Percentiles rank a stretch among this genome's conserved stretches.
Evolutionary conservation across 352 stramenopile genomes (phyloP).

Genomic region (Pythium pyrilobum): DNA sequence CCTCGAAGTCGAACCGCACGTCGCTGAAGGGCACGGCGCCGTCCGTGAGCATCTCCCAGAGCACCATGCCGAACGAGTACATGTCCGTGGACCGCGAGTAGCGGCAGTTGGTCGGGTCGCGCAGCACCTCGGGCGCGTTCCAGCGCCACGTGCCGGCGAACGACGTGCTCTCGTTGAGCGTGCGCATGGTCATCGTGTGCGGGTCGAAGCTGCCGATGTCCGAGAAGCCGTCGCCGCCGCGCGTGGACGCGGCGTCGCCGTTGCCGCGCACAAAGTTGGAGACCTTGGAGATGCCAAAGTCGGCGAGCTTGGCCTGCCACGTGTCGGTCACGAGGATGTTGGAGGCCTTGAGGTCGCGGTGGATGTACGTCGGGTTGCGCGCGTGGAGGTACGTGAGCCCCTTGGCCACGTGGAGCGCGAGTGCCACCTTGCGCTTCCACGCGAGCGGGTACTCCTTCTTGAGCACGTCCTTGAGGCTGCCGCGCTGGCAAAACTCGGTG

Average conservation of each 20-base stretch:
- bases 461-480: conserved; percentile 68
- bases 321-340: conserved; percentile 73
- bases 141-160: conserved; percentile 70
- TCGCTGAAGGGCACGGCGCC: conserved; percentile 56
- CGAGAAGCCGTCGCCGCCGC: conserved; percentile 3
- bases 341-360: conserved; percentile 65
- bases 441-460: conserved; percentile 48
- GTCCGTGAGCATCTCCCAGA: conserved; percentile 66
- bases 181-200: conserved; percentile 26
- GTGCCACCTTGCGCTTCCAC: conserved; percentile 53
- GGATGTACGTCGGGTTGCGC: conserved; percentile 69
- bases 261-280: conserved; percentile 32
- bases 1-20: conserved; percentile 66
- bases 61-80: conserved; percentile 71
- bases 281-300: conserved; percentile 28
- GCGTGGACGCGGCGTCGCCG: conserved; percentile 20
- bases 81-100: conserved; percentile 64
- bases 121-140: conserved; percentile 63
- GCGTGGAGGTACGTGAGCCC: conserved; percentile 67
- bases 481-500: conserved; percentile 60
- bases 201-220: conserved; percentile 7
- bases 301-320: conserved; percentile 62
- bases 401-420: conserved; percentile 57
- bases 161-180: conserved; percentile 51
- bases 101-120: conserved; percentile 55